Conservation (phyloP, 2,329 filamentous ascomycete species). For the Eutypella sp. region DNA sequence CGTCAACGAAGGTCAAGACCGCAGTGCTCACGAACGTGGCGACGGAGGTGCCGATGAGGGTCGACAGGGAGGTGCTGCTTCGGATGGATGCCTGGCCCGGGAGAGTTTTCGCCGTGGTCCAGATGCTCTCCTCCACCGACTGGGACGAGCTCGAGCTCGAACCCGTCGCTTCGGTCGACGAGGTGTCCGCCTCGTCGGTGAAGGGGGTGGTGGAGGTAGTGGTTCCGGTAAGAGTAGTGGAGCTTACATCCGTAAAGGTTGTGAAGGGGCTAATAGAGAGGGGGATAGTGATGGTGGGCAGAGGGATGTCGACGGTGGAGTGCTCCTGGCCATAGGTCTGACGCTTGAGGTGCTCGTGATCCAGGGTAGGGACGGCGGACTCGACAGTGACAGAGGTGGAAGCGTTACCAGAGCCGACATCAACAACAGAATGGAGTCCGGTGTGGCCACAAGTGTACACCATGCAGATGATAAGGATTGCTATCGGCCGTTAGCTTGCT, state of each 20-base stretch:
- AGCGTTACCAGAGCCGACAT: background rate
- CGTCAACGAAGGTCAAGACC: background rate
- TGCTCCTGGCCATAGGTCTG: background rate
- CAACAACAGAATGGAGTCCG: background rate
- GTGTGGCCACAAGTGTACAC: no score
- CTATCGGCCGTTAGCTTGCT: no score
- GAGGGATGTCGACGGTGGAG: background rate
- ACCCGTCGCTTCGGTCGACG: background rate
- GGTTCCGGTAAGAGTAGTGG: background rate
- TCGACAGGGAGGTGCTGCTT: background rate
- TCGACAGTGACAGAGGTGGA: background rate
- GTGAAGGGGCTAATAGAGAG: no score
- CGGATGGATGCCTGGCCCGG: background rate
- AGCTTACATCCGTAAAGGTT: background rate
- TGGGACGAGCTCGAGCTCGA: background rate
- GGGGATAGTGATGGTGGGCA: background rate
- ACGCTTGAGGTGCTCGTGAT: background rate
- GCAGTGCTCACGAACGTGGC: background rate
- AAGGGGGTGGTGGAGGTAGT: background rate
- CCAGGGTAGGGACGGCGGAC: background rate
- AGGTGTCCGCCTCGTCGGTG: background rate
- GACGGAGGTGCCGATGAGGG: background rate
- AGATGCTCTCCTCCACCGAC: background rate
- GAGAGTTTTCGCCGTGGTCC: background rate
- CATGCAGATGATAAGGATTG: no score